Evolutionary conservation across 2,329 filamentous ascomycete species (phyloP).

Genomic region (Fusarium sp.): DNA sequence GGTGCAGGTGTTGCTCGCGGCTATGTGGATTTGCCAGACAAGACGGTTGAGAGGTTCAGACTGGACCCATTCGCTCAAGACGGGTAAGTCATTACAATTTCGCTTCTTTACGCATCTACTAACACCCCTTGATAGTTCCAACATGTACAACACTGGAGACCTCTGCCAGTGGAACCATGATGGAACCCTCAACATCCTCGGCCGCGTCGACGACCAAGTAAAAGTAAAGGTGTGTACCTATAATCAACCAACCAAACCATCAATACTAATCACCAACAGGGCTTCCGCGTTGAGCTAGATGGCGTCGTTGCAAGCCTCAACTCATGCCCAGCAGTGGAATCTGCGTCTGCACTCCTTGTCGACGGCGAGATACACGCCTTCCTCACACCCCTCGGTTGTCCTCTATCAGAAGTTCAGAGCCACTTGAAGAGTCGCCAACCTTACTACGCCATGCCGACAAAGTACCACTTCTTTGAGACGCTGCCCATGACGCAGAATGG

Average conservation of each 20-base stretch:
- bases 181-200: conserved; percentile 66
- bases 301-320: conserved; percentile 63
- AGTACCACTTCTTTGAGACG: conserved; percentile 54
- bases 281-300: conserved; percentile 72
- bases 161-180: conserved; percentile 64
- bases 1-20: conserved; percentile 63
- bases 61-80: conserved; percentile 62
- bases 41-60: conserved; percentile 63
- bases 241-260: neutral
- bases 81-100: conserved; percentile 52
- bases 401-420: conserved; percentile 51
- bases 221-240: conserved; percentile 60
- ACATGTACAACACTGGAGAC: conserved; percentile 72
- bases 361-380: conserved; percentile 63
- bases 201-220: conserved; percentile 69
- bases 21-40: conserved; percentile 64
- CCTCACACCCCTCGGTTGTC: conserved; percentile 52
- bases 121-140: conserved; percentile 29
- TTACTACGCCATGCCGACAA: conserved; percentile 65
- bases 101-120: neutral
- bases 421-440: conserved; percentile 59
- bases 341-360: conserved; percentile 60
- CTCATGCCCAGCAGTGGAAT: conserved; percentile 56
- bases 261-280: conserved; percentile 20
- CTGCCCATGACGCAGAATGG: conserved; percentile 67